Evolutionary conservation across 2,329 filamentous ascomycete species (phyloP).

Genomic region (Arthrinium phaeospermum): DNA sequence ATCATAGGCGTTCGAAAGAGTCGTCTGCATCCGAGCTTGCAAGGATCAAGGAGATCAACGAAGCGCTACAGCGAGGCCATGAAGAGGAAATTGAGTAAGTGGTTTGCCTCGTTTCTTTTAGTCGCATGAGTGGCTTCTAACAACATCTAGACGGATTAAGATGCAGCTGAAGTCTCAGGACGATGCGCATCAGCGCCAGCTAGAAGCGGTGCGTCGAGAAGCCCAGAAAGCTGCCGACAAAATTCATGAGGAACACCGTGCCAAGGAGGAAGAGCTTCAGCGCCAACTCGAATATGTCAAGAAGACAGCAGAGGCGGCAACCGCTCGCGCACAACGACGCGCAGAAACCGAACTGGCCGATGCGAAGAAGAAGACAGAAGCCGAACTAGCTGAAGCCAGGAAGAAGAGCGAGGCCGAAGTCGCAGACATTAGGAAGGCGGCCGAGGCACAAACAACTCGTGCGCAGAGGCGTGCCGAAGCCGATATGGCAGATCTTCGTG

Average conservation of each 20-base stretch:
- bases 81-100: conserved; percentile 66
- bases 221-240: conserved; percentile 32
- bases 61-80: conserved; percentile 73
- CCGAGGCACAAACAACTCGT: conserved; percentile 43
- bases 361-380: not conserved
- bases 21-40: conserved; percentile 57
- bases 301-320: conserved; percentile 49
- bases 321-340: conserved; percentile 36
- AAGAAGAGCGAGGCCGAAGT: conserved; percentile 45
- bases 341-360: conserved; percentile 38
- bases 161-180: conserved; percentile 33
- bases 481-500: conserved; percentile 39
- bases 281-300: conserved; percentile 51
- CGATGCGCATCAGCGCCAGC: conserved; percentile 43
- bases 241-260: conserved; percentile 38
- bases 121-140: not conserved
- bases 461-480: conserved; percentile 38
- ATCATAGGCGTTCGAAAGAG: conserved; percentile 72
- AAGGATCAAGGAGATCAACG: conserved; percentile 69
- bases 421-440: conserved; percentile 48
- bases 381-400: conserved; percentile 29
- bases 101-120: conserved; percentile 27
- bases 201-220: conserved; percentile 34
- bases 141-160: not conserved
- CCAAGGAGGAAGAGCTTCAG: conserved; percentile 45